These are phyloP conservation scores for Sporothrix euskadiensis DNA, from an alignment of 2,329 filamentous ascomycete genomes.

Conservation along the genomic window DNA sequence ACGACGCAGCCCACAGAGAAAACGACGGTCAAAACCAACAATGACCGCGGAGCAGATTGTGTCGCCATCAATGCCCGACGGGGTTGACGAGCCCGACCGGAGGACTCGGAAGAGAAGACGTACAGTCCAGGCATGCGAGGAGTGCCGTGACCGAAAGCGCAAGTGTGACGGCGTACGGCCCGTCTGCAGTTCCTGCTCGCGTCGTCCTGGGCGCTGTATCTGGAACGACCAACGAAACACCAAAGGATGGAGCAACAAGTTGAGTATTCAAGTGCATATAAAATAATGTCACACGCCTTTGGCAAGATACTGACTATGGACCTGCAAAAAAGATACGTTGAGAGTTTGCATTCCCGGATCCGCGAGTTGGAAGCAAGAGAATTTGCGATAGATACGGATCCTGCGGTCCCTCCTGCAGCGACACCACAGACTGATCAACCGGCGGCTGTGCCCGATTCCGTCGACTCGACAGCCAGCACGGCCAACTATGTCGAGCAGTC, in stretches of 20 bases:
- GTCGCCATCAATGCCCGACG: neutral
- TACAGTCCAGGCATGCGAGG: neutral
- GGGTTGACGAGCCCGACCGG: neutral
- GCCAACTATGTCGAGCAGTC: too few species aligned
- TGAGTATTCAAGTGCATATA: neutral
- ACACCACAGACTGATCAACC: neutral
- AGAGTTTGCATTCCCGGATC: neutral
- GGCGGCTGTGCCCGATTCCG: neutral
- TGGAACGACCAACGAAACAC: neutral
- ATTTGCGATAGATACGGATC: neutral
- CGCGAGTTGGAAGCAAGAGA: constrained; percentile 1
- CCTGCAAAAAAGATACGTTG: neutral
- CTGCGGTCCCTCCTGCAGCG: neutral
- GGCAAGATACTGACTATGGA: too few species aligned
- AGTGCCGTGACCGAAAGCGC: constrained; percentile 1
- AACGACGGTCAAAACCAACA: neutral
- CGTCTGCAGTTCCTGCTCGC: neutral
- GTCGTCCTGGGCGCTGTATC: neutral
- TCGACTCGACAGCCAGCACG: too few species aligned
- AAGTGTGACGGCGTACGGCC: neutral
- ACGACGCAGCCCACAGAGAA: too few species aligned
- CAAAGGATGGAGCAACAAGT: neutral
- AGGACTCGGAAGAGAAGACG: neutral
- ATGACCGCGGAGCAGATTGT: neutral
- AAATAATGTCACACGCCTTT: too few species aligned